Evolutionary conservation across 2,329 filamentous ascomycete species (phyloP).

Genomic region (Xylariaceae sp.): DNA sequence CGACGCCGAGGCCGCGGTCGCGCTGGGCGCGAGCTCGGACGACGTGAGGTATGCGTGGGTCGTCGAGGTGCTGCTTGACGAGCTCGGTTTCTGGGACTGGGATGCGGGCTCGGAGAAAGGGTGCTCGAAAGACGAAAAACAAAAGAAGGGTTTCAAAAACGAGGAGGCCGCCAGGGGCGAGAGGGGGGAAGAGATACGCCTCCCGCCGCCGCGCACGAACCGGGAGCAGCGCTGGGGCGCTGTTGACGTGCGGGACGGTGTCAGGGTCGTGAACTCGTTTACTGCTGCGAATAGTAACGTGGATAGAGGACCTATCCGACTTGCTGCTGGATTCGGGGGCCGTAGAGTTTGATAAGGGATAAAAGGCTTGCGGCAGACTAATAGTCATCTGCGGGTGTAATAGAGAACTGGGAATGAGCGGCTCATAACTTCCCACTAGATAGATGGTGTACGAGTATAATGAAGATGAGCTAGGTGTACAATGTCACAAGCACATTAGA

Average conservation of each 20-base stretch:
- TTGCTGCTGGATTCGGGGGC: conserved; percentile 45
- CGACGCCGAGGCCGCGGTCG: conserved; percentile 46
- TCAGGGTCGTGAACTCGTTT: conserved; percentile 50
- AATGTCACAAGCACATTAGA: too few species aligned
- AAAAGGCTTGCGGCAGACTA: too few species aligned
- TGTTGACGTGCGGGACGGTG: conserved; percentile 49
- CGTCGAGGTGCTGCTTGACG: conserved; percentile 59
- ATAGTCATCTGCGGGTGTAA: too few species aligned
- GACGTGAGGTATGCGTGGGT: conserved; percentile 47
- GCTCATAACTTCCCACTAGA: too few species aligned
- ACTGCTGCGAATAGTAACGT: conserved; percentile 6
- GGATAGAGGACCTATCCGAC: conserved; percentile 30
- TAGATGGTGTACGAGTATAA: too few species aligned
- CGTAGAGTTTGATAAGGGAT: conserved; percentile 35
- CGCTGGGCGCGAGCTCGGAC: conserved; percentile 12
- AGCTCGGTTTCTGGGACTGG: conserved; percentile 52
- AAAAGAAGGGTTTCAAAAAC: conserved; percentile 27
- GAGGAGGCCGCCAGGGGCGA: conserved; percentile 1
- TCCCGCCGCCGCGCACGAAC: conserved; percentile 27
- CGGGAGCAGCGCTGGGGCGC: conserved; percentile 62
- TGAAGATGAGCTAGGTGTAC: too few species aligned
- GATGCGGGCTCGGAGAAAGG: not conserved
- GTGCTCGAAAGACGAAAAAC: not conserved
- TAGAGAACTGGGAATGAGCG: too few species aligned
- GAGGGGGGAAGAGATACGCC: not conserved